Percentiles rank a stretch among this genome's conserved stretches.
Evolutionary conservation across 2,329 filamentous ascomycete genomes (phyloP).

Genomic region (Ascochyta pisi): DNA sequence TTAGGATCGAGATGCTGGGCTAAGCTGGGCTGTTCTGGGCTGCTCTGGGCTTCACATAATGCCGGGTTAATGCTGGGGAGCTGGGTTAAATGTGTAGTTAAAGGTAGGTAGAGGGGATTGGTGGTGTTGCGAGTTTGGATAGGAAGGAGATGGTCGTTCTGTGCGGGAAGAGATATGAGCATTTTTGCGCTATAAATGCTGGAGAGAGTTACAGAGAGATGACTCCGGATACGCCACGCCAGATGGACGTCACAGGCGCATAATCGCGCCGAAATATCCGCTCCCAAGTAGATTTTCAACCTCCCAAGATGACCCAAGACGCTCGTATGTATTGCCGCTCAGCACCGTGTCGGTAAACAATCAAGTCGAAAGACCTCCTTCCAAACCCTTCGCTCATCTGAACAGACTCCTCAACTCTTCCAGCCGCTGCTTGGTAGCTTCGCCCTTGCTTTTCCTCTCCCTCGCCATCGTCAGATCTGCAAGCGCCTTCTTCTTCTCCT

Average conservation of each 20-base stretch:
- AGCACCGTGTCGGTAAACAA: not conserved
- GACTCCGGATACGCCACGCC: not conserved
- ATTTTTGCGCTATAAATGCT: not conserved
- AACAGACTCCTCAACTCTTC: slow-evolving; percentile 68
- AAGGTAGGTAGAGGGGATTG: too few relatives aligned
- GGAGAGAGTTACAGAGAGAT: not conserved
- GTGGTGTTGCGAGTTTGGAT: too few relatives aligned
- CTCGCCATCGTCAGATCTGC: slow-evolving; percentile 73
- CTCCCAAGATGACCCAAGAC: not conserved
- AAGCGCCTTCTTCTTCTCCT: slow-evolving; percentile 90
- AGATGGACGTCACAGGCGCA: not conserved
- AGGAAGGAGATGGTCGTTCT: too few relatives aligned
- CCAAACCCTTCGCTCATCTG: slow-evolving; percentile 9
- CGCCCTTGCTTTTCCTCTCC: slow-evolving; percentile 63
- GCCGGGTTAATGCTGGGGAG: not conserved
- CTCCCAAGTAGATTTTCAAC: not conserved
- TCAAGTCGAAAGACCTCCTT: too few relatives aligned
- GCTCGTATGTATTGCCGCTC: not conserved
- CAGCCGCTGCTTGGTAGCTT: slow-evolving; percentile 70
- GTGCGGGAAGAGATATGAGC: too few relatives aligned
- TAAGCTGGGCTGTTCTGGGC: not conserved
- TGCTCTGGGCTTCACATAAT: not conserved
- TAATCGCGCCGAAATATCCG: not conserved
- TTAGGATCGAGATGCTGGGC: not conserved
- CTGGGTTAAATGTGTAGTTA: too few relatives aligned